phyloP scores from a whole-genome alignment of 352 stramenopile genomes.

The Pythium aquatile region DNA sequence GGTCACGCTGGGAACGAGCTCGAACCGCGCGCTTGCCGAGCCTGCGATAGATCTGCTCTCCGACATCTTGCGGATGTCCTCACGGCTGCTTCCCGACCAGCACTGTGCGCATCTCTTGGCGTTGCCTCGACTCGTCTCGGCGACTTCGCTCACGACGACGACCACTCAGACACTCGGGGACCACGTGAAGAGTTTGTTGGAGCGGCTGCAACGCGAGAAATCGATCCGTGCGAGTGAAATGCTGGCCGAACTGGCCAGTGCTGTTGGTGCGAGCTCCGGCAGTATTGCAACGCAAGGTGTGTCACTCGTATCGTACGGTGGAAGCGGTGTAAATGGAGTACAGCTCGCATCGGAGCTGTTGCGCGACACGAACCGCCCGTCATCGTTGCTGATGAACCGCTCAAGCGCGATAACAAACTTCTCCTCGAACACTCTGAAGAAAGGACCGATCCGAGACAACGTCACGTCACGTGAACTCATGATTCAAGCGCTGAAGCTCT shows the following conservation, averaged over 20 bases:
- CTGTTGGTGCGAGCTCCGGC: slow-evolving; percentile 72
- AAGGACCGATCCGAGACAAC: slow-evolving; percentile 49
- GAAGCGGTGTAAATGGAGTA: slow-evolving; percentile 83
- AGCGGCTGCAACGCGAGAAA: slow-evolving; percentile 78
- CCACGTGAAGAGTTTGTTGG: slow-evolving; percentile 66
- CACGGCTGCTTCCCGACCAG: slow-evolving; percentile 77
- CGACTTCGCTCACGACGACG: slow-evolving; percentile 70
- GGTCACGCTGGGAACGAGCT: slow-evolving; percentile 76
- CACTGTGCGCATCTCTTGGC: slow-evolving; percentile 80
- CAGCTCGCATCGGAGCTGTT: slow-evolving; percentile 83
- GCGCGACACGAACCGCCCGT: slow-evolving; percentile 85
- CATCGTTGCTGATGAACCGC: slow-evolving; percentile 37
- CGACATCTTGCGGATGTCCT: slow-evolving; percentile 83
- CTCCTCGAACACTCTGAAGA: slow-evolving; percentile 32
- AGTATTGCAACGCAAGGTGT: slow-evolving; percentile 65
- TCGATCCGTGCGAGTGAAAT: slow-evolving; percentile 86
- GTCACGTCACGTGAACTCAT: slow-evolving; percentile 82
- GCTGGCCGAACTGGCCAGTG: slow-evolving; percentile 77
- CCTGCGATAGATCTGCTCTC: slow-evolving; percentile 82
- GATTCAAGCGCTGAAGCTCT: slow-evolving; percentile 85
- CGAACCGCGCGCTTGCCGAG: slow-evolving; percentile 70
- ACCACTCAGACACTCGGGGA: slow-evolving; percentile 71
- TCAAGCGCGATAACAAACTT: slow-evolving; percentile 23
- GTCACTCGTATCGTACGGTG: slow-evolving; percentile 79
- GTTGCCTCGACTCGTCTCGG: slow-evolving; percentile 75